Conservation (phyloP, 148 eudicot species). For the Arbutus unedo region DNA sequence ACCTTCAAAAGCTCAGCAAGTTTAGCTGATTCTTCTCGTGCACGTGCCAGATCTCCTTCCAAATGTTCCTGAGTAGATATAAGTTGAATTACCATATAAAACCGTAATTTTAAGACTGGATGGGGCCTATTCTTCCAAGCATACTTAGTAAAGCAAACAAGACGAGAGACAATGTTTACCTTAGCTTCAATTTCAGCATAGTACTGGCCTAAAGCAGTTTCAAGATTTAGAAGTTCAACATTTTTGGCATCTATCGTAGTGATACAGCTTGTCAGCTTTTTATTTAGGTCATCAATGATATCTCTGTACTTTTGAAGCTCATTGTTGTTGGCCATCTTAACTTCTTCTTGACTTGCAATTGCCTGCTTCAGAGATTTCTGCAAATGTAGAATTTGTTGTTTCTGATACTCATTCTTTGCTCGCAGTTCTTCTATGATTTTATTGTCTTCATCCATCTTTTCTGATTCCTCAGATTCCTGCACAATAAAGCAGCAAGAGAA, state of each 20-base stretch:
- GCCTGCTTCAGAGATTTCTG: constrained; percentile 87
- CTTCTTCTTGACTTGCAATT: constrained; percentile 70
- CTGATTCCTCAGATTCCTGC: constrained; percentile 95
- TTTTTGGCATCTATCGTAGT: constrained; percentile 76
- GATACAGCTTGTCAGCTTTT: constrained; percentile 54
- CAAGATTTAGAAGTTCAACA: constrained; percentile 77
- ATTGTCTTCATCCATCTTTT: constrained; percentile 96
- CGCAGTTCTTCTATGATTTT: constrained; percentile 81
- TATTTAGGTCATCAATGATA: constrained; percentile 75
- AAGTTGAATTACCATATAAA: not conserved
- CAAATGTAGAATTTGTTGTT: constrained; percentile 61
- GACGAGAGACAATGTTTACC: constrained; percentile 37
- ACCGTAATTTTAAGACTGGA: not conserved
- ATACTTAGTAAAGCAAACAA: not conserved
- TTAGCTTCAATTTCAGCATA: constrained; percentile 98
- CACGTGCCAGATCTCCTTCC: constrained; percentile 57
- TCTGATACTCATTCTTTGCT: constrained; percentile 64
- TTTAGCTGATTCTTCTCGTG: constrained; percentile 70
- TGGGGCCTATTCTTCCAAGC: not conserved
- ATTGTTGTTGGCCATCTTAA: constrained; percentile 47
- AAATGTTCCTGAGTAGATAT: constrained; percentile 61
- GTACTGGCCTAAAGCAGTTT: constrained; percentile 97
- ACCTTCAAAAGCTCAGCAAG: constrained; percentile 72
- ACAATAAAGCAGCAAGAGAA: constrained; percentile 29
- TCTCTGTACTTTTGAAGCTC: constrained; percentile 81